Conservation (phyloP, 2,329 filamentous ascomycete genomes). For the Colletotrichum horii region DNA sequence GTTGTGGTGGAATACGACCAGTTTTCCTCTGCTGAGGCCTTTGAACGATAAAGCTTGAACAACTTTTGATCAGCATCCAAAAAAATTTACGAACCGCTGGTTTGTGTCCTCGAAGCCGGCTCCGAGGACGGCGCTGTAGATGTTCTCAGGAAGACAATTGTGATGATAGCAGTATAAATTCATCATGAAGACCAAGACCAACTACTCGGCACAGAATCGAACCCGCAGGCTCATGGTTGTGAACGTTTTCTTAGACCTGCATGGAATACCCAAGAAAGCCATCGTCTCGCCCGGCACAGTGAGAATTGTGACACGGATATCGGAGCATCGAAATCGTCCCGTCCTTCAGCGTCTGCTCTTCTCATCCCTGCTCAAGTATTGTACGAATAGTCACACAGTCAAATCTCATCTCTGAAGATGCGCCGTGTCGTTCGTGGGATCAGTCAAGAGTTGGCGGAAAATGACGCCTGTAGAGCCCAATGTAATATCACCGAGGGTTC, state of each 20-base stretch:
- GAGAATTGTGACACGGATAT: background rate
- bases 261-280: rapidly evolving
- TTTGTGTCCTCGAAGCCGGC: too few relatives aligned
- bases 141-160: too few relatives aligned
- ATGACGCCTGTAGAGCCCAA: too few relatives aligned
- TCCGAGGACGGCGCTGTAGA: too few relatives aligned
- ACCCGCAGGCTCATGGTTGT: too few relatives aligned
- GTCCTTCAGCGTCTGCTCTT: background rate
- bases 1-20: too few relatives aligned
- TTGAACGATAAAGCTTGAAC: too few relatives aligned
- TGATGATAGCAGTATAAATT: background rate
- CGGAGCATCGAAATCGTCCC: rapidly evolving
- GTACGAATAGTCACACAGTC: background rate
- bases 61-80: too few relatives aligned
- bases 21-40: too few relatives aligned
- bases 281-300: background rate
- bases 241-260: background rate
- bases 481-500: too few relatives aligned
- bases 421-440: background rate
- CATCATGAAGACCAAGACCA: background rate
- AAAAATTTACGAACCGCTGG: too few relatives aligned
- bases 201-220: background rate
- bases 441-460: background rate
- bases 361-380: background rate
- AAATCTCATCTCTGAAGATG: background rate